Evolutionary conservation across 805 yeast species (phyloP), one percentile per base, ranked within the genome.

Genomic region (Debaryomyces tyrocola): DNA sequence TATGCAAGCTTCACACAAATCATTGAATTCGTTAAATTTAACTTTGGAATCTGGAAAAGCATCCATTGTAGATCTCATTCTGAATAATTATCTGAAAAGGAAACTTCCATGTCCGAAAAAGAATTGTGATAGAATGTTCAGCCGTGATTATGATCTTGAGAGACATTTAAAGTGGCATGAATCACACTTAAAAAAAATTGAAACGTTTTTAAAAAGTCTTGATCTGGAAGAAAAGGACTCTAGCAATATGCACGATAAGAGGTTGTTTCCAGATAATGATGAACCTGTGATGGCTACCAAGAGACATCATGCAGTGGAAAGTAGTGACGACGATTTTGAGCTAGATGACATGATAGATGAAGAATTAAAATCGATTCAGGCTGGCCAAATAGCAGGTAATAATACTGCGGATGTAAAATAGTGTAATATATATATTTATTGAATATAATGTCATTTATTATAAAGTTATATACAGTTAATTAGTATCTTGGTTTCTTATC

Each of bases 81-180:
- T 65, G 54, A 56, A 58, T 15, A 76, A 74, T 53, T 67, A 63
- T 37, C 59, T 64, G 7, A 54, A 60, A 9, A 69, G 70, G 35
- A 66, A 53, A 39, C 56, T 74, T 0, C 44, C 55, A 0, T 85
- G 90, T 56, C 73, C 80, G 0, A 76, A 68, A 48, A 60, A 55
- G 3, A 73, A 73, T 36, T 85, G 91, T 59, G 65, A 64, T 29
- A 69, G 89, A 47, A 66, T 69, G 6, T 85, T 85, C 58, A 70
- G 72, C 43, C 73, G 76, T 49, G 70, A 73, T 0, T 70, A 70
- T 52, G 84, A 79, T 55, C 55, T 80, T 20, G 54, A 60, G 14
- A 67, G 84, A 37, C 86, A 81, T 56, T 50, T 80, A 41, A 62
- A 58, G 34, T 81, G 85, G 85, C 85, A 81, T 53, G 66, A 66